Evolutionary conservation across 2,329 filamentous ascomycete species (phyloP).

Genomic region (Alternaria arborescens): DNA sequence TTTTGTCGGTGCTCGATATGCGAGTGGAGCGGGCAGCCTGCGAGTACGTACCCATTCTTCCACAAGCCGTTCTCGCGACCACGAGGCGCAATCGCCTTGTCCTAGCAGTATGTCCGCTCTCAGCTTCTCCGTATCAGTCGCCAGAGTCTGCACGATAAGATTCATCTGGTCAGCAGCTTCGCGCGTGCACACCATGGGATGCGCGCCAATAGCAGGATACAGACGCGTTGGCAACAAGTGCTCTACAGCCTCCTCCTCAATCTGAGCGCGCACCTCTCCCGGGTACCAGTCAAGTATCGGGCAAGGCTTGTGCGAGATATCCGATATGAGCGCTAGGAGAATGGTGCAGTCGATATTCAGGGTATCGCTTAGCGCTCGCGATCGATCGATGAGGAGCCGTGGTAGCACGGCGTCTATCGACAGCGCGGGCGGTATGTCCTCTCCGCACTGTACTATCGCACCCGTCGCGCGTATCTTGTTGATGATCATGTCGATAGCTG

Average conservation of each 20-base stretch:
- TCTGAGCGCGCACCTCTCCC: slow-evolving; percentile 68
- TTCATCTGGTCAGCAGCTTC: slow-evolving; percentile 72
- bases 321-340: slow-evolving; percentile 75
- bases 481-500: slow-evolving; percentile 66
- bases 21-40: no score
- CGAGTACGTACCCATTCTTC: slow-evolving; percentile 27
- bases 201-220: slow-evolving; percentile 67
- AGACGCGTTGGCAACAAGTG: slow-evolving; percentile 68
- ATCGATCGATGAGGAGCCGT: slow-evolving; percentile 51
- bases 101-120: slow-evolving; percentile 68
- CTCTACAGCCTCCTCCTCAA: slow-evolving; percentile 69
- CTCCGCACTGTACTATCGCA: slow-evolving; percentile 44
- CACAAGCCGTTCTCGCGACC: slow-evolving; percentile 25
- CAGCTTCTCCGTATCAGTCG: slow-evolving; percentile 55
- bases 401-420: slow-evolving; percentile 38
- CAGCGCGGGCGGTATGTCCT: slow-evolving; percentile 34
- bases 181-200: slow-evolving; percentile 69
- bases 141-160: slow-evolving; percentile 50
- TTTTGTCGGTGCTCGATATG: no score
- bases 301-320: slow-evolving; percentile 70
- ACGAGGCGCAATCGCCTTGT: slow-evolving; percentile 42
- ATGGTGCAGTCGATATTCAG: slow-evolving; percentile 74
- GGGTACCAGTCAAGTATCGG: slow-evolving; percentile 63
- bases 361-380: slow-evolving; percentile 51
- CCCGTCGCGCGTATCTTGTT: slow-evolving; percentile 64